phyloP scores from a whole-genome alignment of 2,329 filamentous ascomycete genomes.

The Didymella segeticola region DNA sequence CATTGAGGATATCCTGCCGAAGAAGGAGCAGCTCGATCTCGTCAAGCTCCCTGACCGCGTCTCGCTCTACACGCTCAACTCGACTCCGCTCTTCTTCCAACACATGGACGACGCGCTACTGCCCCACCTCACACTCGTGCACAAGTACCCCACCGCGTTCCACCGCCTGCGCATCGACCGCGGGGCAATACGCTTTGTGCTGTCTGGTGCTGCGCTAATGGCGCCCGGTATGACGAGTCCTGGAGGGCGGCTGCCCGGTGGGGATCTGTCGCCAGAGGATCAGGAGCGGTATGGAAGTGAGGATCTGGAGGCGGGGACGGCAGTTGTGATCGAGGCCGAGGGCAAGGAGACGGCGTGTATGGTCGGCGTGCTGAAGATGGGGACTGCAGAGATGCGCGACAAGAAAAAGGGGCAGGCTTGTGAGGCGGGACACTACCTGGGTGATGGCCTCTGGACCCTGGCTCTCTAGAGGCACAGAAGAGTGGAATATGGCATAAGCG shows the following conservation, averaged over 20 bases:
- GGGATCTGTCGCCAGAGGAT: constrained; percentile 43
- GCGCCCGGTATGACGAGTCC: constrained; percentile 86
- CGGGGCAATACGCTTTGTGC: constrained; percentile 94
- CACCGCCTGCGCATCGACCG: constrained; percentile 88
- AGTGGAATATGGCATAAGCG: background rate
- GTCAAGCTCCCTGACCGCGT: constrained; percentile 94
- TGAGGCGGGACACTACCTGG: constrained; percentile 90
- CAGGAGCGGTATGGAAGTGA: constrained; percentile 59
- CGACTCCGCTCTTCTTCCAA: constrained; percentile 88
- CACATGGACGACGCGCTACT: constrained; percentile 77
- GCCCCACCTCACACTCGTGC: constrained; percentile 87
- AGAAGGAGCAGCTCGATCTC: constrained; percentile 88
- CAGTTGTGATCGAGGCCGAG: constrained; percentile 89
- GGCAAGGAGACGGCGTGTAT: constrained; percentile 92
- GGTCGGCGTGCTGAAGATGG: constrained; percentile 81
- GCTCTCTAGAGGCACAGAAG: constrained; percentile 43
- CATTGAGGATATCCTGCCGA: constrained; percentile 94
- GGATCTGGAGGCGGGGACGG: constrained; percentile 80
- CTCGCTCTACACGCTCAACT: constrained; percentile 83
- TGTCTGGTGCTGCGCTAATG: constrained; percentile 94
- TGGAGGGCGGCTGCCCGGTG: constrained; percentile 78
- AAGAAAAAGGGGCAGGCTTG: constrained; percentile 95
- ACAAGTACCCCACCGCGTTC: constrained; percentile 86
- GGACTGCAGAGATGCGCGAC: constrained; percentile 89
- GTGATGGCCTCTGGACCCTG: constrained; percentile 91